These are phyloP conservation scores for Dovyalis caffra DNA, from an alignment of 345 rosid species.

Conservation along the genomic window DNA sequence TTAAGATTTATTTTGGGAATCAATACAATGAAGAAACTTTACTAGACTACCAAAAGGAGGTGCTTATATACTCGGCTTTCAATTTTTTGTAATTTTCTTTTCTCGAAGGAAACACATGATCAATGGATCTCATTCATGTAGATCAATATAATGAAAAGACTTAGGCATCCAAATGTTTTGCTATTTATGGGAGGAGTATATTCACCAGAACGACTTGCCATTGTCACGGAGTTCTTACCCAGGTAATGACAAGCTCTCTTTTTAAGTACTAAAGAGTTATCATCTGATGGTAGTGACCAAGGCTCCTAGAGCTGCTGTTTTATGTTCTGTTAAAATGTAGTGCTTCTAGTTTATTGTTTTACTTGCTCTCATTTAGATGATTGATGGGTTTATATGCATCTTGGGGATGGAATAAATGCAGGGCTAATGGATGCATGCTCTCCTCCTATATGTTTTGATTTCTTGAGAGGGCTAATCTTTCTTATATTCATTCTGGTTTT, in stretches of 20 bases:
- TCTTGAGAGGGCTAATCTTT: neutral
- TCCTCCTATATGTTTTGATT: neutral
- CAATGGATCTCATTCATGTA: slow-evolving; percentile 12
- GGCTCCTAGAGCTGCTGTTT: neutral
- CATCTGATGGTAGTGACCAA: neutral
- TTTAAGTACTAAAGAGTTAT: neutral
- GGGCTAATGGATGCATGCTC: neutral
- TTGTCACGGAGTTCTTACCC: slow-evolving; percentile 79
- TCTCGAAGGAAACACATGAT: neutral
- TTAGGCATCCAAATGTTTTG: slow-evolving; percentile 89
- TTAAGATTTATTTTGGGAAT: slow-evolving; percentile 69
- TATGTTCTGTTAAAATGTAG: neutral
- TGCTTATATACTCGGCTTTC: slow-evolving; percentile 20
- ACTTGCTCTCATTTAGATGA: neutral
- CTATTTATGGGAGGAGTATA: slow-evolving; percentile 93
- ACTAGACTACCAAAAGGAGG: slow-evolving; percentile 80
- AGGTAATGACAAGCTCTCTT: slow-evolving; percentile 41
- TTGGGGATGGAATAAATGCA: neutral
- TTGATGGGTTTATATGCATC: neutral
- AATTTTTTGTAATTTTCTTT: neutral
- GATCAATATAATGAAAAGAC: slow-evolving; percentile 79
- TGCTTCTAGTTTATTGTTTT: neutral
- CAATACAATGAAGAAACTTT: slow-evolving; percentile 54
- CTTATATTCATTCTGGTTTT: slow-evolving; percentile 11
- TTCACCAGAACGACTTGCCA: slow-evolving; percentile 67